phyloP scores from a whole-genome alignment of 352 stramenopile species.

The Aphanomyces euteiches region DNA sequence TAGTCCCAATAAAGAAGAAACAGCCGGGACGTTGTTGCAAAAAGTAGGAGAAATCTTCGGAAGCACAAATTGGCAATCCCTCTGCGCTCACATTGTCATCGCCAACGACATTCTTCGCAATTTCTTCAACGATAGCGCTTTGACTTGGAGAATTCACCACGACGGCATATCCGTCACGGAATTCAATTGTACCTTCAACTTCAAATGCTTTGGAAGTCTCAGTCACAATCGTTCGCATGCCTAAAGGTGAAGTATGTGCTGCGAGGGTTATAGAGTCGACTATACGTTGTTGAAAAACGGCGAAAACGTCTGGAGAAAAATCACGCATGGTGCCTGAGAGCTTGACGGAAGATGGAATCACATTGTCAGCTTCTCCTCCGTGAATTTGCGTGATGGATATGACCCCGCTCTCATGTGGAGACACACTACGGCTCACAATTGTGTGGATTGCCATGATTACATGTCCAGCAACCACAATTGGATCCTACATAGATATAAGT shows the following conservation, averaged over 20 bases:
- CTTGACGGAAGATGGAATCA: constrained; percentile 84
- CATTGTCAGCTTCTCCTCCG: constrained; percentile 91
- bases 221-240: constrained; percentile 72
- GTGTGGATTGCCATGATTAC: constrained; percentile 91
- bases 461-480: constrained; percentile 43
- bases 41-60: constrained; percentile 93
- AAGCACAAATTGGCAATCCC: constrained; percentile 87
- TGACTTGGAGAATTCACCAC: constrained; percentile 76
- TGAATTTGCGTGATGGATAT: constrained; percentile 89
- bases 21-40: constrained; percentile 74
- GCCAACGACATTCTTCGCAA: constrained; percentile 39
- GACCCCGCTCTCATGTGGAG: constrained; percentile 89
- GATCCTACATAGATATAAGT: background rate
- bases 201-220: constrained; percentile 82
- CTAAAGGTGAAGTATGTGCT: constrained; percentile 29
- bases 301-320: constrained; percentile 84
- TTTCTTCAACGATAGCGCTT: constrained; percentile 65
- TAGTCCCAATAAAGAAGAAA: constrained; percentile 81
- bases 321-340: constrained; percentile 91
- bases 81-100: constrained; percentile 73
- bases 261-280: background rate
- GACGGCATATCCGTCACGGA: constrained; percentile 65
- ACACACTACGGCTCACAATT: constrained; percentile 88
- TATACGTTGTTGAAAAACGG: constrained; percentile 50
- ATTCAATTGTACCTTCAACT: constrained; percentile 57